A percentile compares a stretch with the other conserved stretches of the same genome.
These are phyloP conservation scores for Elsinoe necatrix DNA, from an alignment of 2,329 filamentous ascomycete species.

Conservation along the genomic window DNA sequence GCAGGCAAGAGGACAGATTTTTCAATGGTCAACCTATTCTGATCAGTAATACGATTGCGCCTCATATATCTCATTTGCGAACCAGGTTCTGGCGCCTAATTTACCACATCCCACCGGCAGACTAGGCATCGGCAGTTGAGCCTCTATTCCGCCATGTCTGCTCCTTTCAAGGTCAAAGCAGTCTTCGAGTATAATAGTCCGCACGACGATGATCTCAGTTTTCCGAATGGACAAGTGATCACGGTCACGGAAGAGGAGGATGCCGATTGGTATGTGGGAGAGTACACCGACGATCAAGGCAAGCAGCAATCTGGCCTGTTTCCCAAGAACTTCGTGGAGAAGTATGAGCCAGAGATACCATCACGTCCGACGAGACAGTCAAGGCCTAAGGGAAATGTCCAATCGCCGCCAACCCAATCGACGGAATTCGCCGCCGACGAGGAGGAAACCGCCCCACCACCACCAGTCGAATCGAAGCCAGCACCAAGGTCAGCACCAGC, in stretches of 20 bases:
- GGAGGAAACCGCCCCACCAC: slow-evolving; percentile 30
- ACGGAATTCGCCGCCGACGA: slow-evolving; percentile 16
- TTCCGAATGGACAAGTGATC: slow-evolving; percentile 77
- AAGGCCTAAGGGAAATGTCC: slow-evolving; percentile 57
- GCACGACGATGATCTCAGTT: slow-evolving; percentile 92
- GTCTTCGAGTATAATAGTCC: slow-evolving; percentile 87
- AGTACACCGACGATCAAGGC: slow-evolving; percentile 71
- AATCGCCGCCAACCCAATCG: slow-evolving; percentile 22
- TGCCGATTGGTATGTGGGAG: slow-evolving; percentile 84
- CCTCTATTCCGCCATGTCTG: slow-evolving; percentile 47
- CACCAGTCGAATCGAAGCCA: slow-evolving; percentile 24
- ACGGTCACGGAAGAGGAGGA: slow-evolving; percentile 90
- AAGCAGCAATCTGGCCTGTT: slow-evolving; percentile 77
- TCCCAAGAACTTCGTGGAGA: slow-evolving; percentile 94
- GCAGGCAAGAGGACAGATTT: not conserved
- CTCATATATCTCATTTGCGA: not conserved
- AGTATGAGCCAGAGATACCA: slow-evolving; percentile 83
- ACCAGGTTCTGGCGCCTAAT: slow-evolving; percentile 1
- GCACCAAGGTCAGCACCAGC: slow-evolving; percentile 28
- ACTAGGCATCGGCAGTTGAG: not conserved
- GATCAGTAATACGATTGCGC: not conserved
- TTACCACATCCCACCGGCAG: not conserved
- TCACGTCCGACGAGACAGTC: slow-evolving; percentile 67
- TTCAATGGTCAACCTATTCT: not conserved
- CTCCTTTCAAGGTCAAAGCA: slow-evolving; percentile 88